These are phyloP conservation scores for Cylindricascospora bacillispora DNA, from an alignment of 1,139 yeast species.

Conservation along the genomic window DNA sequence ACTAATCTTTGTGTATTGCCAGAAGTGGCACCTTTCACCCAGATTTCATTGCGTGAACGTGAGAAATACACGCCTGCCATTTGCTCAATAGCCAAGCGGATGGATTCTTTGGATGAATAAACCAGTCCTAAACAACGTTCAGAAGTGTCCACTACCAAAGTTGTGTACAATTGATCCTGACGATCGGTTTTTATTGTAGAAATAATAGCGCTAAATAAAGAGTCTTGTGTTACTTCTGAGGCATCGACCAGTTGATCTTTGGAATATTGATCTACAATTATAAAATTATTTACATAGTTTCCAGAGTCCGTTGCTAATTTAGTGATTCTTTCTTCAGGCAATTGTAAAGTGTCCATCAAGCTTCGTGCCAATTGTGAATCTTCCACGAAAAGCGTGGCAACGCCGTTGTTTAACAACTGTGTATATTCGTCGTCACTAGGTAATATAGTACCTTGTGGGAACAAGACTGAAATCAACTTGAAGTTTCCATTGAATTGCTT, in stretches of 20 bases:
- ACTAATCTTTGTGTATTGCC: slow-evolving; percentile 82
- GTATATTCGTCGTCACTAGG: slow-evolving; percentile 29
- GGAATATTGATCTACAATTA: slow-evolving; percentile 36
- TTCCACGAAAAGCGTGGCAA: slow-evolving; percentile 37
- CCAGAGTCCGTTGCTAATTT: slow-evolving; percentile 5
- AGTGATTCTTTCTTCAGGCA: slow-evolving; percentile 33
- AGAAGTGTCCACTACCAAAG: slow-evolving; percentile 62
- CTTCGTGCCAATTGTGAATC: slow-evolving; percentile 26
- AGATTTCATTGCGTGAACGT: slow-evolving; percentile 70
- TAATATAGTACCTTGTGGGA: slow-evolving; percentile 4
- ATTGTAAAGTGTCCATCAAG: slow-evolving; percentile 36
- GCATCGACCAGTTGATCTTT: slow-evolving; percentile 9
- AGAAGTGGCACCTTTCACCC: slow-evolving; percentile 94
- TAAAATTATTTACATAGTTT: slow-evolving; percentile 24
- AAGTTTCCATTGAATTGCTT: slow-evolving; percentile 6
- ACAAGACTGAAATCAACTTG: slow-evolving; percentile 9
- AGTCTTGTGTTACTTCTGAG: slow-evolving; percentile 10
- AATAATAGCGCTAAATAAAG: slow-evolving; percentile 42
- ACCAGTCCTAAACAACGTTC: slow-evolving; percentile 76
- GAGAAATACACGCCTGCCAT: slow-evolving; percentile 90
- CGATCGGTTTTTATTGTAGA: slow-evolving; percentile 65
- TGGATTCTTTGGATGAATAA: slow-evolving; percentile 74
- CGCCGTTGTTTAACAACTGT: slow-evolving; percentile 56
- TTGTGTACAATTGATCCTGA: slow-evolving; percentile 71
- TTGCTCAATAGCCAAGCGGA: slow-evolving; percentile 68